Conservation (phyloP, 495 filamentous ascomycete genomes). For the Tuber brumale region DNA sequence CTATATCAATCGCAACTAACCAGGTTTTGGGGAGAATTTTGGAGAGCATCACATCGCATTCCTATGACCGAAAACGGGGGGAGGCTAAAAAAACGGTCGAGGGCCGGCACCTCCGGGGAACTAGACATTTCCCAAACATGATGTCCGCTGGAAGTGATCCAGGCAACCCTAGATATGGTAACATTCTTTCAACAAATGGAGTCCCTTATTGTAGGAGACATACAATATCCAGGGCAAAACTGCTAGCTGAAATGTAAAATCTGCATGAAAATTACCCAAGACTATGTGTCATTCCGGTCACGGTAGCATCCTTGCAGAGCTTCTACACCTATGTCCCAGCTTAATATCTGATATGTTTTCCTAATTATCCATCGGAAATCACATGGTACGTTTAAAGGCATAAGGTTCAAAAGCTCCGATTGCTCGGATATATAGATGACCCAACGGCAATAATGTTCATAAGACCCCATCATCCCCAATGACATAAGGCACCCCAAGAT, state of each 20-base stretch:
- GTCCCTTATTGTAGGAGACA: background rate
- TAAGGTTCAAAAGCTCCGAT: background rate
- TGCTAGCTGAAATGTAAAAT: background rate
- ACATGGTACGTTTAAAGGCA: background rate
- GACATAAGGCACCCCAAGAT: background rate
- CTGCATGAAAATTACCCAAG: background rate
- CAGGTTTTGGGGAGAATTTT: too few species aligned
- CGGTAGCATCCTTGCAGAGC: background rate
- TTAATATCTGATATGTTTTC: background rate
- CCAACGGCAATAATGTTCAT: background rate
- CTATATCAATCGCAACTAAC: too few species aligned
- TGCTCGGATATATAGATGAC: background rate
- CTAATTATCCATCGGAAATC: background rate
- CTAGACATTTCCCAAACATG: too few species aligned
- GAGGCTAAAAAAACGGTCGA: too few species aligned
- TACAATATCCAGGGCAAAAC: background rate
- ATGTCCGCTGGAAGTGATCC: too few species aligned
- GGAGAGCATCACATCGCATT: too few species aligned
- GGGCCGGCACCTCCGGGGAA: too few species aligned
- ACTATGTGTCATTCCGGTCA: background rate
- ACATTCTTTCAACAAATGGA: too few species aligned
- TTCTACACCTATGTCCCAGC: background rate
- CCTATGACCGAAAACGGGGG: too few species aligned
- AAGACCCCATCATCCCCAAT: background rate
- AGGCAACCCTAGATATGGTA: too few species aligned